Evolutionary conservation across 805 yeast species (phyloP), one percentile per base, ranked within the genome.

Genomic region (Wickerhamomyces alni): DNA sequence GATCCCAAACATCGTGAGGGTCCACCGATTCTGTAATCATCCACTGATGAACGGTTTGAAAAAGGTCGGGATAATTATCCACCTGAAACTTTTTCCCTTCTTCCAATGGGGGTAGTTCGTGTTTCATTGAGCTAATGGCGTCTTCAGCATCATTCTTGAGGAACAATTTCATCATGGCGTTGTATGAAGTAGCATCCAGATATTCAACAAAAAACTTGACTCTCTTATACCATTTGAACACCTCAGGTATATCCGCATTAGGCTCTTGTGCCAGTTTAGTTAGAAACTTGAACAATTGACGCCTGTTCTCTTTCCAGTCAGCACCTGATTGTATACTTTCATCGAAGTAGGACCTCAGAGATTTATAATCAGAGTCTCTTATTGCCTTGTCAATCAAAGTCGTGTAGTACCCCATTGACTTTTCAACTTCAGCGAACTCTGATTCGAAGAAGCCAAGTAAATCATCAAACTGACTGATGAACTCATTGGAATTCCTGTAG

Each of bases 1-100:
- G 59, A 7, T 68, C 69, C 82, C 82, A 81, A 0, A 77, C 33
- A 19, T 42, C 72, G 41, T 70, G 72, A 17, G 66, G 57, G 12
- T 62, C 54, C 26, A 65, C 58, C 5, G 56, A 41, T 18, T 67
- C 61, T 0, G 63, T 45, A 19, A 69, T 45, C 9, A 77, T 62
- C 45, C 75, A 69, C 13, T 69, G 61, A 50, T 68, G 67, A 42
- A 80, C 57, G 0, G 74, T 61, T 6, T 62, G 53, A 42, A 61
- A 64, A 3, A 75, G 46, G n/a, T 59, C 58, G 1, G 72, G 57
- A 31, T 62, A 59, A 16, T 57, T 51, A 1, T 47, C 36, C 13
- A 34, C 37, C 8, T 45, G 41, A 33, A 44, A 53, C 22, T 48
- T 55, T 4, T 24, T n/a, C 17, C 33, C 47, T 6, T 36, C 31